phyloP scores from a whole-genome alignment of 2,329 filamentous ascomycete genomes.

The Cladophialophora carrionii region DNA sequence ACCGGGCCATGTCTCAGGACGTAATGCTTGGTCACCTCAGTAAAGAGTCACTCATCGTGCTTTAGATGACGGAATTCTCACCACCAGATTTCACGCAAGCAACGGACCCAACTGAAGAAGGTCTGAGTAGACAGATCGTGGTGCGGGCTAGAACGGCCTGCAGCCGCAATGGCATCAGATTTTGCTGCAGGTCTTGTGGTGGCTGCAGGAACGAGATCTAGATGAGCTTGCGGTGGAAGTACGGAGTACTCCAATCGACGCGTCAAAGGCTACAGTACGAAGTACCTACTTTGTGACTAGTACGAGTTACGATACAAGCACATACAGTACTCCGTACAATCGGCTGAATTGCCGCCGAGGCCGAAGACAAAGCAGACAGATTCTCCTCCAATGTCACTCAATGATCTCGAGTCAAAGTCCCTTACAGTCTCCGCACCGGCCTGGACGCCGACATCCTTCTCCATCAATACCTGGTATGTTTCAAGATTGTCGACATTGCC shows the following conservation, averaged over 20 bases:
- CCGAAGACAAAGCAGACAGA: background rate
- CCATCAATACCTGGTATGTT: background rate
- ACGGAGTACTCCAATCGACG: slow-evolving; percentile 1
- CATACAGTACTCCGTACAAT: background rate
- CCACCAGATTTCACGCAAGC: background rate
- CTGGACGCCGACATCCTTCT: slow-evolving; percentile 19
- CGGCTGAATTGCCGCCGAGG: slow-evolving; percentile 11
- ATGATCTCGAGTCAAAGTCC: background rate
- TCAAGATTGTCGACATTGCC: background rate
- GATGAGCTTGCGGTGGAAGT: background rate
- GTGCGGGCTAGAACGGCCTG: slow-evolving; percentile 9
- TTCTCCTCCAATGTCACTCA: no score
- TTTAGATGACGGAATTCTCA: background rate
- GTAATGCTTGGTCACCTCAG: slow-evolving; percentile 7
- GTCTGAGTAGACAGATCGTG: slow-evolving; percentile 5
- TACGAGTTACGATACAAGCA: background rate
- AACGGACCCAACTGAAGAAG: slow-evolving; percentile 9
- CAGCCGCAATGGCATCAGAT: slow-evolving; percentile 23
- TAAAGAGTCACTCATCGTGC: background rate
- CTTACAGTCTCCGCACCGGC: slow-evolving; percentile 21
- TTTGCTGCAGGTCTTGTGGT: background rate
- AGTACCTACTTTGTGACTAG: no score
- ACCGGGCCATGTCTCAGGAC: slow-evolving; percentile 18
- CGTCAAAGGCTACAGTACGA: background rate
- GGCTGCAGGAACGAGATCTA: slow-evolving; percentile 9